A percentile compares a stretch with the other conserved stretches of the same genome.
These are phyloP conservation scores for Hortiboletus flavorubellus DNA, from an alignment of 768 basidiomycete genomes.

Conservation along the genomic window DNA sequence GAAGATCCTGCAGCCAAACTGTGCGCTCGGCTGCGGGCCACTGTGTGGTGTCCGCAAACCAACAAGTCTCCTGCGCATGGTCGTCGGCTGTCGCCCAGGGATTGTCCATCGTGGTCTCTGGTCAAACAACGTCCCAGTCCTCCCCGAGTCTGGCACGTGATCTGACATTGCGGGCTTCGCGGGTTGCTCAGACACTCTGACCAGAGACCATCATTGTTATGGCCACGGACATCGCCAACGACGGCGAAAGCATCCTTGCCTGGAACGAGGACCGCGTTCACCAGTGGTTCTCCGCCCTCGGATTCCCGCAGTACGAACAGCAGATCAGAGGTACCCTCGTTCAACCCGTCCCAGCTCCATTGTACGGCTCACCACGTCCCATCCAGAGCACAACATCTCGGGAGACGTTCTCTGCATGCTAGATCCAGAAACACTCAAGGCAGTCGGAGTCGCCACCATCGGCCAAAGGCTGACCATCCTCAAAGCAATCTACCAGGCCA, in stretches of 20 bases:
- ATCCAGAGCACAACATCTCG: slow-evolving; percentile 82
- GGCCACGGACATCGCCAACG: slow-evolving; percentile 30
- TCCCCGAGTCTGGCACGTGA: too few relatives aligned
- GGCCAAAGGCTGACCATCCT: slow-evolving; percentile 91
- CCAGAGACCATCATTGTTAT: neutral
- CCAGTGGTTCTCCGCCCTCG: slow-evolving; percentile 70
- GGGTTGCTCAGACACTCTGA: too few relatives aligned
- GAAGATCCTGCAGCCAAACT: slow-evolving; percentile 36
- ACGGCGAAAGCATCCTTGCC: slow-evolving; percentile 41
- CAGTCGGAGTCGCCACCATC: slow-evolving; percentile 83
- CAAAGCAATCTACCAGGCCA: slow-evolving; percentile 87
- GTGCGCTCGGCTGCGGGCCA: slow-evolving; percentile 27
- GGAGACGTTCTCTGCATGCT: slow-evolving; percentile 87
- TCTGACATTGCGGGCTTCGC: too few relatives aligned
- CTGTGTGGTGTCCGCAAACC: neutral
- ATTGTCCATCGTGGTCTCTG: slow-evolving; percentile 54
- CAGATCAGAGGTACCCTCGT: slow-evolving; percentile 65
- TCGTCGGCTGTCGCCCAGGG: slow-evolving; percentile 58
- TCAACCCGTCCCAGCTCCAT: neutral
- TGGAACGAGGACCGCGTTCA: slow-evolving; percentile 83
- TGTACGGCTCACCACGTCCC: slow-evolving; percentile 2
- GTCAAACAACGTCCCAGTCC: neutral
- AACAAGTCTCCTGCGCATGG: neutral
- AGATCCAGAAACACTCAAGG: slow-evolving; percentile 80
- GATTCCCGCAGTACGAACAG: slow-evolving; percentile 80